Base-by-base conservation (phyloP, 768 basidiomycete genomes). In the Rickenella mellea region DNA sequence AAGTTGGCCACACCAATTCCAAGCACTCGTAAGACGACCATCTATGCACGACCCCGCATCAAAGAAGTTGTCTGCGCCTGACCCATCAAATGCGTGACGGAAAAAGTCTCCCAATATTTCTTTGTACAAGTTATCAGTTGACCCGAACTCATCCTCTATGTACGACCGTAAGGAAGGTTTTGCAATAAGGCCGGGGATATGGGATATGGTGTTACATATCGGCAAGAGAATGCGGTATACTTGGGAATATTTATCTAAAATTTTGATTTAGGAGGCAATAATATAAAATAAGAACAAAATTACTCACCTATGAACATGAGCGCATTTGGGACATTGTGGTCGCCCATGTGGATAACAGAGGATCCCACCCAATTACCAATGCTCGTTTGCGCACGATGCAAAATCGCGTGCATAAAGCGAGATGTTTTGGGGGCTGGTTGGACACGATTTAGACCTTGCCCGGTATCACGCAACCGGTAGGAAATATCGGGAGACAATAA, bases 21-120 rank as follows among this genome's bases (percentile, higher is more conserved):
- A 91, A 4, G 88, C 88, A 57, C 85, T 88, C 24, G 88, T 91
- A 53, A 91, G 60, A 3, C 88, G 71, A 10, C 87, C 87, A 52
- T 90, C 87, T 50, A 90, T 89, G 51, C 73, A 76, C 19, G 83
- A 86, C 14, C 88, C 86, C 28, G 87, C 88, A 55, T 90, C 87
- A 56, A 83, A 88, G 66, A 86, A 89, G 58, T 87, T 89, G 55
- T 89, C 87, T 3, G 87, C 88, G n/a, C 88, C 88, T 20, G 83
- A 86, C 1, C 88, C 88, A 58, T 91, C 87, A 55, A 90, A 90
- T 1, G 80, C 88, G 51, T 91, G 88, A 37, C 82, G 69, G 63
- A 90, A 90, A 66, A 91, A 89, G 59, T 91, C 88, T 24, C 74
- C 68, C 36, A 90, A 63, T 50, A 91, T 83, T 46, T 88, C 86